phyloP scores from a whole-genome alignment of 2,329 filamentous ascomycete genomes.

The Colletotrichum liaoningense region DNA sequence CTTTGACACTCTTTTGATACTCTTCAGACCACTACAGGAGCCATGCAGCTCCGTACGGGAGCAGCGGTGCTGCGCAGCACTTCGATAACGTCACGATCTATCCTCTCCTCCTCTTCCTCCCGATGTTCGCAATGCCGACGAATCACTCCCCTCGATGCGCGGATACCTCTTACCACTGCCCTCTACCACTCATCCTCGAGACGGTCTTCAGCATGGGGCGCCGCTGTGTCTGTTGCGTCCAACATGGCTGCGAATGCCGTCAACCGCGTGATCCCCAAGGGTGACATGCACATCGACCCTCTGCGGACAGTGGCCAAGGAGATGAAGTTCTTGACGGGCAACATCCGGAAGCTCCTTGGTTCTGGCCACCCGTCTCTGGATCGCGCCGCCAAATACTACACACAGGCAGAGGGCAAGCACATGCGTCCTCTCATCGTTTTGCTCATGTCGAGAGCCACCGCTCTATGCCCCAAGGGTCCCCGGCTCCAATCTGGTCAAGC shows the following conservation, averaged over 20 bases:
- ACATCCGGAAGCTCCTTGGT: constrained; percentile 91
- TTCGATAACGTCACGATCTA: constrained; percentile 35
- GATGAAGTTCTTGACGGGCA: constrained; percentile 94
- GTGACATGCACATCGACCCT: constrained; percentile 83
- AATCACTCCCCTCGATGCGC: constrained; percentile 44
- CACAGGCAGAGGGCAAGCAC: constrained; percentile 95
- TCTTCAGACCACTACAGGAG: constrained; percentile 39
- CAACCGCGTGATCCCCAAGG: constrained; percentile 66
- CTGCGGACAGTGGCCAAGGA: constrained; percentile 93
- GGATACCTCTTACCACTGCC: constrained; percentile 47
- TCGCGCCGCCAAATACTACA: constrained; percentile 98
- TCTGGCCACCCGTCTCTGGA: constrained; percentile 95
- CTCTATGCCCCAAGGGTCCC: constrained; percentile 74
- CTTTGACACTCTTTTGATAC: constrained; percentile 15
- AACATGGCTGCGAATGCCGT: constrained; percentile 78
- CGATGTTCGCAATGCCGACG: constrained; percentile 50
- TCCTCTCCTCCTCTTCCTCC: constrained; percentile 37
- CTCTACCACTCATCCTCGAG: constrained; percentile 58
- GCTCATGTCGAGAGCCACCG: constrained; percentile 94
- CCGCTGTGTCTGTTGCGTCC: constrained; percentile 77
- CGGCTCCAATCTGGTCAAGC: constrained; percentile 54
- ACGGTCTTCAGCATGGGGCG: constrained; percentile 76
- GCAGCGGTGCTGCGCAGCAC: constrained; percentile 61
- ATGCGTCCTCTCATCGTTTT: constrained; percentile 94
- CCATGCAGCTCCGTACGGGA: constrained; percentile 67